A percentile compares a stretch with the other conserved stretches of the same genome.
These are phyloP conservation scores for Nigrospora oryzae DNA, from an alignment of 2,329 filamentous ascomycete species.

Conservation along the genomic window DNA sequence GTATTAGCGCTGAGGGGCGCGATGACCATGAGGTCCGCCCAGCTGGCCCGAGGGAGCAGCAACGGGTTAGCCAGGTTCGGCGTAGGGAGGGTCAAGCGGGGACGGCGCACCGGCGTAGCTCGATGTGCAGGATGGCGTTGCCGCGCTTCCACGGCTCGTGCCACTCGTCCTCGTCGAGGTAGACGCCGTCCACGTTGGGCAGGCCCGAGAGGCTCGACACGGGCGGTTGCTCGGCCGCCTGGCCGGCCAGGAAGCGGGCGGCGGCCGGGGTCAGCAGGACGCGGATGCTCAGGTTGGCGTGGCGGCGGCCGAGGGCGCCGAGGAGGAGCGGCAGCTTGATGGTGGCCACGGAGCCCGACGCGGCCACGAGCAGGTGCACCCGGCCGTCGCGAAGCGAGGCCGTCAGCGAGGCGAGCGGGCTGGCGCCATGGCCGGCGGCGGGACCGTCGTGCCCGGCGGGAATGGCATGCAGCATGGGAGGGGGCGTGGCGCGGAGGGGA, in stretches of 20 bases:
- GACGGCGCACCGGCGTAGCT: constrained; percentile 61
- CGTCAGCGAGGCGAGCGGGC: constrained; percentile 17
- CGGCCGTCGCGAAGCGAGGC: constrained; percentile 36
- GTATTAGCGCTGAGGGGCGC: constrained; percentile 79
- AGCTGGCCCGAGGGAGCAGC: constrained; percentile 18
- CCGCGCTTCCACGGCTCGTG: constrained; percentile 67
- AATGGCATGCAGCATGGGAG: constrained; percentile 16
- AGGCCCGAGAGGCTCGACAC: constrained; percentile 49
- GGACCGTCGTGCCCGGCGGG: constrained; percentile 15
- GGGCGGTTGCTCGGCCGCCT: constrained; percentile 68
- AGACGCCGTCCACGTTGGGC: constrained; percentile 71
- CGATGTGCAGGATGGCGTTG: constrained; percentile 81
- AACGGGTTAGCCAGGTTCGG: too few relatives aligned
- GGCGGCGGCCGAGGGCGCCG: constrained; percentile 39
- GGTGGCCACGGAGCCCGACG: constrained; percentile 71
- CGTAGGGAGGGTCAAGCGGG: too few relatives aligned
- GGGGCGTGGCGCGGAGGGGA: background rate
- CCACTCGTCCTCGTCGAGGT: constrained; percentile 86
- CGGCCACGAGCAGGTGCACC: constrained; percentile 55
- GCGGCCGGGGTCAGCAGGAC: constrained; percentile 72
- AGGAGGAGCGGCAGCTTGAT: constrained; percentile 73
- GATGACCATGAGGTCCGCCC: constrained; percentile 74
- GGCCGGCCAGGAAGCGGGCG: constrained; percentile 65
- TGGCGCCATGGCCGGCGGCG: constrained; percentile 13
- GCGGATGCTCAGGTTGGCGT: constrained; percentile 62